phyloP scores from a whole-genome alignment of 306 rosid genomes.

The Adenanthera pavonina region DNA sequence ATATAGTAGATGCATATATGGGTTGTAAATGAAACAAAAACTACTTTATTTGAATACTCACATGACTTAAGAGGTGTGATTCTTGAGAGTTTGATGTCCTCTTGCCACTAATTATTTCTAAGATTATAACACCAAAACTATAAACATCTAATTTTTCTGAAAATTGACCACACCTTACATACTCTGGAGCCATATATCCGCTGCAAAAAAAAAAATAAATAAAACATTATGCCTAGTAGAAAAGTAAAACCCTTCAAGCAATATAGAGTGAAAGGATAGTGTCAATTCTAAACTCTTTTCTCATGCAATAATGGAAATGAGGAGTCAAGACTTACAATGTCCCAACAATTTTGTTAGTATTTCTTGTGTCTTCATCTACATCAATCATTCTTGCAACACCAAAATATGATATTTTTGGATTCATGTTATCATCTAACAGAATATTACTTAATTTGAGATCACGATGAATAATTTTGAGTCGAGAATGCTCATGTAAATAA shows the following conservation, averaged over 20 bases:
- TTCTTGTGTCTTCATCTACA: constrained; percentile 44
- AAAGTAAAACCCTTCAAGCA: too few species aligned
- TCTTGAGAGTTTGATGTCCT: background rate
- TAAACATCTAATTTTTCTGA: background rate
- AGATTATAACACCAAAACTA: background rate
- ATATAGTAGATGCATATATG: too few species aligned
- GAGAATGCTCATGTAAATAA: constrained; percentile 73
- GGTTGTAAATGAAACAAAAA: too few species aligned
- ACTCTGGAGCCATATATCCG: constrained; percentile 52
- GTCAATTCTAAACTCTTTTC: too few species aligned
- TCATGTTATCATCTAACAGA: constrained; percentile 53
- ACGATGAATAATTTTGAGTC: constrained; percentile 63
- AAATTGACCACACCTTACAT: background rate
- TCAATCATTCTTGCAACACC: constrained; percentile 61
- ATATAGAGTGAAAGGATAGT: too few species aligned
- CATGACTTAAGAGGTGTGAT: background rate
- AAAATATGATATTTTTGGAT: constrained; percentile 76
- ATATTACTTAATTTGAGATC: constrained; percentile 77
- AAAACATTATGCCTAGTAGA: too few species aligned
- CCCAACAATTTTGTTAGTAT: constrained; percentile 58
- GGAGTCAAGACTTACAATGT: constrained; percentile 57
- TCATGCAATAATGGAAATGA: background rate
- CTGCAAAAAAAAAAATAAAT: background rate
- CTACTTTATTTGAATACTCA: background rate
- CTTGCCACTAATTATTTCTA: background rate